Conservation (phyloP, 1,284 basidiomycete genomes). For the Malassezia psittaci region DNA sequence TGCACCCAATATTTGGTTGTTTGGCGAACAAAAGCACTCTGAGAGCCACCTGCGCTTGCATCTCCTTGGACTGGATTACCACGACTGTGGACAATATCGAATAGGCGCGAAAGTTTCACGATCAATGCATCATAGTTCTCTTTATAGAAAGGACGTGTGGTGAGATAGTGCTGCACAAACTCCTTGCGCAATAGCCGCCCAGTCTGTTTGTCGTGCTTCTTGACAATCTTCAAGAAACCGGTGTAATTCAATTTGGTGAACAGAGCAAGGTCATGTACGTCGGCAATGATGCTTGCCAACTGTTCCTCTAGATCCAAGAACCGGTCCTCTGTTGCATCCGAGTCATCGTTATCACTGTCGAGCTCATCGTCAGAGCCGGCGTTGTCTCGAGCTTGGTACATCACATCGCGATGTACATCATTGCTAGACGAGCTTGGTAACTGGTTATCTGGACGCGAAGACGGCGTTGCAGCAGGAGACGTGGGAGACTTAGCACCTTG, state of each 20-base stretch:
- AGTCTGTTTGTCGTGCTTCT: slow-evolving; percentile 73
- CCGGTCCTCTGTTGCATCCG: slow-evolving; percentile 69
- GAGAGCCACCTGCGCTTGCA: slow-evolving; percentile 80
- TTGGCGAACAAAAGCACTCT: slow-evolving; percentile 92
- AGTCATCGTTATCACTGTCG: slow-evolving; percentile 59
- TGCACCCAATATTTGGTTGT: slow-evolving; percentile 97
- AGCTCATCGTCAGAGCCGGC: slow-evolving; percentile 53
- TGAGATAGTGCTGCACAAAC: slow-evolving; percentile 78
- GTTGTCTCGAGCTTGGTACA: slow-evolving; percentile 49
- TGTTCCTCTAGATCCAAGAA: slow-evolving; percentile 88
- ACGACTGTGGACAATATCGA: slow-evolving; percentile 87
- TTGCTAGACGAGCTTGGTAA: neutral
- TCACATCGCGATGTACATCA: slow-evolving; percentile 12
- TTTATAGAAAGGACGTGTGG: slow-evolving; percentile 91
- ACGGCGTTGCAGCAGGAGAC: neutral
- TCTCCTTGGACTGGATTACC: slow-evolving; percentile 91
- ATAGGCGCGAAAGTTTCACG: slow-evolving; percentile 88
- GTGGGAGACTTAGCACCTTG: too few species aligned
- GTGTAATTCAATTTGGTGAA: slow-evolving; percentile 84
- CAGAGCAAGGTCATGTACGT: slow-evolving; percentile 91
- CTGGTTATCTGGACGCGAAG: slow-evolving; percentile 31
- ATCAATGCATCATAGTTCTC: slow-evolving; percentile 68
- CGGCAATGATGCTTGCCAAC: slow-evolving; percentile 87
- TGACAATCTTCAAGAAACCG: slow-evolving; percentile 97
- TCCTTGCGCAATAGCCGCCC: slow-evolving; percentile 55